phyloP scores from a whole-genome alignment of 2,329 filamentous ascomycete genomes.

The Purpureocillium lavendulum region DNA sequence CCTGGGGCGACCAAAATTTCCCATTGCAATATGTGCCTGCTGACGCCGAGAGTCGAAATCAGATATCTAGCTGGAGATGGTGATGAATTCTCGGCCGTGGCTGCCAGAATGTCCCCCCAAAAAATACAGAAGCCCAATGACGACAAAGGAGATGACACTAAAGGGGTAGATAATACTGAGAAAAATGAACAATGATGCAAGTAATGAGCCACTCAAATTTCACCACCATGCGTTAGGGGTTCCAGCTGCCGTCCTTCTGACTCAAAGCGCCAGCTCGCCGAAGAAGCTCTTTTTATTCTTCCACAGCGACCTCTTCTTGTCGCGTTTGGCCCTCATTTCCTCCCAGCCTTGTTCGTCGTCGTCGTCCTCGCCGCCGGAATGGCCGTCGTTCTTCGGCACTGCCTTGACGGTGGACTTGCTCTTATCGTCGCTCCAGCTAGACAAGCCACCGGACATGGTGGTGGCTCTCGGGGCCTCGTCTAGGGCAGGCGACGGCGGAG shows the following conservation, averaged over 20 bases:
- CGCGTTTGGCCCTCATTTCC: constrained; percentile 60
- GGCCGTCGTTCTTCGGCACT: constrained; percentile 20
- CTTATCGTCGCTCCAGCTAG: constrained; percentile 24
- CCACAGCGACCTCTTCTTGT: constrained; percentile 61
- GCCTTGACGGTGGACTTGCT: constrained; percentile 27
- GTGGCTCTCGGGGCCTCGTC: constrained; percentile 19
- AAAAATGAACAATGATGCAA: constrained; percentile 1
- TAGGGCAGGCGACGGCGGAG: constrained; percentile 25
- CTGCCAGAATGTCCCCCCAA: constrained; percentile 7
- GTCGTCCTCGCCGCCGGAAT: constrained; percentile 35
- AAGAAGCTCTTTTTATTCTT: constrained; percentile 49
- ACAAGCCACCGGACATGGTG: constrained; percentile 25
- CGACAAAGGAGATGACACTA: background rate
- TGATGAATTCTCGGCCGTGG: background rate
- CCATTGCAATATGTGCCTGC: constrained; percentile 8
- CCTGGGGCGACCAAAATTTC: constrained; percentile 5
- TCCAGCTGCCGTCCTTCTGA: constrained; percentile 1
- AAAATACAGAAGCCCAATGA: constrained; percentile 5
- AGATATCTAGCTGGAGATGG: constrained; percentile 4
- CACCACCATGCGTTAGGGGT: constrained; percentile 2
- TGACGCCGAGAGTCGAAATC: constrained; percentile 8
- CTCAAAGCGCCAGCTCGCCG: constrained; percentile 28
- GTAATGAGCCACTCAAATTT: constrained; percentile 14
- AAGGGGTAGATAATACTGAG: background rate
- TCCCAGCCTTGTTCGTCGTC: constrained; percentile 64